Conservation (phyloP, 2,329 filamentous ascomycete species). For the Colletotrichum sp. region DNA sequence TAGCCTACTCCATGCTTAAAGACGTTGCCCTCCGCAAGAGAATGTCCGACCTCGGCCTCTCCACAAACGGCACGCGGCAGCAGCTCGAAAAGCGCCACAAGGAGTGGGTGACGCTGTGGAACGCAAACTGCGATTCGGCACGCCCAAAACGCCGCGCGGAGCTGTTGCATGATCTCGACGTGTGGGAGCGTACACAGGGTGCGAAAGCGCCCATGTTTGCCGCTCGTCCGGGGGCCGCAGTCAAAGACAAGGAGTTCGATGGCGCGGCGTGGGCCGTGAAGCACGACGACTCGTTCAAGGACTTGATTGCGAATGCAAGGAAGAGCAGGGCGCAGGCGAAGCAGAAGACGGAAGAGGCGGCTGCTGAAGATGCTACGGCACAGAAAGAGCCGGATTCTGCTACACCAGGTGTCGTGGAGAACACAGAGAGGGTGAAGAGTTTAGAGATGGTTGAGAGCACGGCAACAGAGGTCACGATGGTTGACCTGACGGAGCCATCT, state of each 20-base stretch:
- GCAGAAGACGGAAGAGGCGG: constrained; percentile 27
- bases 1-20: constrained; percentile 89
- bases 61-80: constrained; percentile 68
- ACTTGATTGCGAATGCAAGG: constrained; percentile 79
- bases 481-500: background rate
- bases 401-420: background rate
- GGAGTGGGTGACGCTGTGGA: constrained; percentile 96
- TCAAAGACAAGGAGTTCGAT: constrained; percentile 92
- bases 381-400: background rate
- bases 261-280: constrained; percentile 74
- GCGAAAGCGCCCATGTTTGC: constrained; percentile 53
- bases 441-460: background rate
- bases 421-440: background rate
- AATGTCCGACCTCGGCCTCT: constrained; percentile 79
- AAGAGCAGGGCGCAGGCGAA: constrained; percentile 52
- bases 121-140: constrained; percentile 91
- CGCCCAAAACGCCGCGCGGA: constrained; percentile 73
- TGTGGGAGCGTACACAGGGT: constrained; percentile 87
- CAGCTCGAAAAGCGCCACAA: constrained; percentile 82
- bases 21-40: constrained; percentile 82
- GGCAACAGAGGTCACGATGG: background rate
- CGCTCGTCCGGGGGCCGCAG: constrained; percentile 24
- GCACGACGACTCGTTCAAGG: constrained; percentile 78
- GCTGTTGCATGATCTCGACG: constrained; percentile 78
- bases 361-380: background rate